Base-by-base conservation (phyloP, 805 yeast genomes). In the Saturnispora mendoncae region DNA sequence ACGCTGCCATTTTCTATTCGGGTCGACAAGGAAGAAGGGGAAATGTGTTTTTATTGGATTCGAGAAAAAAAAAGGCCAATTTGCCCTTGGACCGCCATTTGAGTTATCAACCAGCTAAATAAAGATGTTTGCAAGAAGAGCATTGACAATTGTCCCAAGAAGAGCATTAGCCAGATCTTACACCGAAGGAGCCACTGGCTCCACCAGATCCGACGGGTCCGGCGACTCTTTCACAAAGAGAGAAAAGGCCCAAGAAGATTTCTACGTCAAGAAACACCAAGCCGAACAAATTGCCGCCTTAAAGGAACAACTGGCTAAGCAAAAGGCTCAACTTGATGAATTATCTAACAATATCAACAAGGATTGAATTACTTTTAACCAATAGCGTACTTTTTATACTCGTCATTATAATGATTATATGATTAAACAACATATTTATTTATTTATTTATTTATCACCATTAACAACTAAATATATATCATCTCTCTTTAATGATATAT, bases 181-280 rank as follows among this genome's bases (percentile, higher is more conserved):
- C 61, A 39, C 76, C 43, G 85, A 72, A 52, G 83, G 83, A 42
- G 69, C 79, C 51, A 69, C 79, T 38, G 83, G 83, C 48, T 64
- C 78, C 32, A 68, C 74, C 46, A 73, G 83, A 55, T 62, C 72
- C 38, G 71, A 65, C 38, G 73, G 71, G 40, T 61, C 70, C 38
- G 66, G 69, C 35, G 84, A 80, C 55, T 67, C 80, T 46, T 81
- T 82, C 67, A 68, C 74, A 54, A 85, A 87, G 62, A 87, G 94
- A 63, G 98, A 92, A 72, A 81, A 76, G 67, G 95, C 95, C 49
- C 80, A 79, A 60, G 98, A 90, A 70, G 86, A 82, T 61, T 71
- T 69, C 55, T 88, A 78, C 69, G 71, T 87, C 65, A 84, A 77
- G 66, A 80, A 85, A 68, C 95, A 83, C 60, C 95, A 90, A 71